Evolutionary conservation across 2,329 filamentous ascomycete genomes (phyloP).

Genomic region (Epichloe sibirici): DNA sequence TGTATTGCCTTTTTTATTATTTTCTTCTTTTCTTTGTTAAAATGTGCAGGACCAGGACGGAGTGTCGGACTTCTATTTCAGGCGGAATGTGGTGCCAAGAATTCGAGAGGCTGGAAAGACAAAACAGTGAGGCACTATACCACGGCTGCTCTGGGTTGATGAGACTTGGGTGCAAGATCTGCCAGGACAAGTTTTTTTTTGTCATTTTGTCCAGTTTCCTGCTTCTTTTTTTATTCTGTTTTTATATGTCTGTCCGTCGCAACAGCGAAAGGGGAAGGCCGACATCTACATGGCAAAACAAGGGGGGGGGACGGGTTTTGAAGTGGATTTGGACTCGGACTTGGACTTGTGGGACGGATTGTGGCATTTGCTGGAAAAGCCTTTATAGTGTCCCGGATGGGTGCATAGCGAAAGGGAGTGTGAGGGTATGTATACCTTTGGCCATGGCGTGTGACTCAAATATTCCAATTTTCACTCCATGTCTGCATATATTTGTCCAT

Average conservation of each 20-base stretch:
- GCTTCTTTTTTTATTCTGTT: background rate
- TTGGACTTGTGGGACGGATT: slow-evolving; percentile 8
- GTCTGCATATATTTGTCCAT: slow-evolving; percentile 9
- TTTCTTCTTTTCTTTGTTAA: slow-evolving; percentile 10
- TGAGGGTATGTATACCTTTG: slow-evolving; percentile 23
- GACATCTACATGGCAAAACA: slow-evolving; percentile 4
- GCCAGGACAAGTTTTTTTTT: slow-evolving; percentile 14
- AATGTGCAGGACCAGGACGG: slow-evolving; percentile 19
- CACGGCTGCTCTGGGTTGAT: slow-evolving; percentile 24
- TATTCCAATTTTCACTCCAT: slow-evolving; percentile 16
- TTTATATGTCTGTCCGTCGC: slow-evolving; percentile 8
- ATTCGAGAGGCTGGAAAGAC: slow-evolving; percentile 25
- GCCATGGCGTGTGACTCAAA: slow-evolving; percentile 24
- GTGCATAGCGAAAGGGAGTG: slow-evolving; percentile 34
- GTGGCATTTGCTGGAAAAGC: slow-evolving; percentile 30
- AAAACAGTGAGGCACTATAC: slow-evolving; percentile 27
- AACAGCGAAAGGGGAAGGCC: slow-evolving; percentile 20
- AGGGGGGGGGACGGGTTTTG: background rate
- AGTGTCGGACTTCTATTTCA: slow-evolving; percentile 27
- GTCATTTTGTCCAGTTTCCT: background rate
- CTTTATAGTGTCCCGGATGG: slow-evolving; percentile 26
- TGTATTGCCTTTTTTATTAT: slow-evolving; percentile 22
- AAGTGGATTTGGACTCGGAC: slow-evolving; percentile 10
- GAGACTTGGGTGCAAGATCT: slow-evolving; percentile 18
- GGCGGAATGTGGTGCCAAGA: slow-evolving; percentile 20